Base-by-base conservation (phyloP, 768 basidiomycete genomes). In the Leccinellum albellum region DNA sequence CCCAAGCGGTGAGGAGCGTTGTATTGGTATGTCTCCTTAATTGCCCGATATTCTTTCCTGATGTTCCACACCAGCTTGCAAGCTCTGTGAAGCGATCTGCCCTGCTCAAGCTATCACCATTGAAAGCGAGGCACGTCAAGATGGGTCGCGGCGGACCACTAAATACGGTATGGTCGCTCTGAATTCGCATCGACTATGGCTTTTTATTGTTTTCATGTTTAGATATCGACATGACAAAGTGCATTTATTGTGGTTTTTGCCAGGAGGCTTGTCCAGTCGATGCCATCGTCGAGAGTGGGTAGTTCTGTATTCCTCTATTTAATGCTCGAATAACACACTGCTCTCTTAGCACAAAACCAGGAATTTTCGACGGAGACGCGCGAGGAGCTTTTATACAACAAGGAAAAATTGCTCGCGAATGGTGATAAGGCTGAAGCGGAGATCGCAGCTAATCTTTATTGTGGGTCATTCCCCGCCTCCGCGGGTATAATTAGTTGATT, bases 221-320 rank as follows among this genome's bases (percentile, higher is more conserved):
- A 95, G 93, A 98, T 76, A 94, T 98, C 66, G 97, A 99, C 73
- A 99, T 99, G 97, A 99, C 97, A 58, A 98, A 95, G 81, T 98
- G 97, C 76, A 99, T 99, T 68, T 99, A 99, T 79, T 99, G 97
- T 75, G 97, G 97, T 53, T 98, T 98, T 81, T 98, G 97, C 74
- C 96, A 98, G 75, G 97, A 98, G 76, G 97, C 97, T 29, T 99
- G 97, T 73, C 97, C 97, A 2, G 97, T 98, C 56, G 97, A 98
- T 75, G 97, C 97, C 58, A 98, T 99, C 66, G 97, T 99, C 54
- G 97, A 98, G 79, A 96, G 95, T 96, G 70, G 62, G 92, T 78
- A 42, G 51, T 24, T 24, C 47, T 51, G 54, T 64, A 49, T 59
- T 46, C 32, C 60, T 46, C 29, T 55, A n/a, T 45, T 53, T 54